Evolutionary conservation across 768 basidiomycete species (phyloP).

Genomic region (Tylopilus rubrobrunneus): DNA sequence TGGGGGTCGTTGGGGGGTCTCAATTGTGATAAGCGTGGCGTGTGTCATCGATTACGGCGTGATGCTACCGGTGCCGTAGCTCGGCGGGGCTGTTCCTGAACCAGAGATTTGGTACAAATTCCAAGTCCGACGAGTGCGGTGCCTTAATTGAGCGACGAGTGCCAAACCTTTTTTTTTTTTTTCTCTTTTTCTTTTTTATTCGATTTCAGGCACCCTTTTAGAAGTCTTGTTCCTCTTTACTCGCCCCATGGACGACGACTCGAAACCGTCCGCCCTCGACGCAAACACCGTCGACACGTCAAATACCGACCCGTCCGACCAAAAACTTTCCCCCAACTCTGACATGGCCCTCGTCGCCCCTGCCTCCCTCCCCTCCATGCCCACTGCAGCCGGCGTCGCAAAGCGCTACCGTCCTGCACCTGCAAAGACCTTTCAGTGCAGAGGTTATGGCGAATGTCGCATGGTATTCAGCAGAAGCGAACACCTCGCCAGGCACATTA

Average conservation of each 20-base stretch:
- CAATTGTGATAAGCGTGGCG: constrained; percentile 14
- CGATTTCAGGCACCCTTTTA: constrained; percentile 34
- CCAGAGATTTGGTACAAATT: constrained; percentile 20
- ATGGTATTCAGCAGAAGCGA: constrained; percentile 97
- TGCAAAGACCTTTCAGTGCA: constrained; percentile 93
- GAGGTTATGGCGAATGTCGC: constrained; percentile 90
- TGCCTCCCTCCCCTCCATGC: constrained; percentile 15
- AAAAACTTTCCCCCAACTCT: constrained; percentile 6
- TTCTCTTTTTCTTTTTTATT: background rate
- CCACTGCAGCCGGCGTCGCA: constrained; percentile 27
- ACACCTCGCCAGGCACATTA: constrained; percentile 92
- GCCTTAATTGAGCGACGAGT: constrained; percentile 31
- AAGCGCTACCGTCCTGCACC: constrained; percentile 81
- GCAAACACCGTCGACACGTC: constrained; percentile 8
- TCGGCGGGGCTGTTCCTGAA: constrained; percentile 34
- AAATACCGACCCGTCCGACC: background rate
- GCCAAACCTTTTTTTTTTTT: constrained; percentile 17
- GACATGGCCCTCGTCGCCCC: constrained; percentile 36
- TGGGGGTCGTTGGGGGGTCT: constrained; percentile 24
- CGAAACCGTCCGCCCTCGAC: constrained; percentile 30
- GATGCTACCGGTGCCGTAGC: constrained; percentile 33
- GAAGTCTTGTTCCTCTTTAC: constrained; percentile 34
- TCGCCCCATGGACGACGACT: constrained; percentile 33
- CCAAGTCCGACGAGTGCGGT: constrained; percentile 32
- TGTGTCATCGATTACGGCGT: constrained; percentile 12